A percentile compares a stretch with the other conserved stretches of the same genome.
Conservation (phyloP, 2,329 filamentous ascomycete genomes). For the Drechslerella stenobrocha region DNA sequence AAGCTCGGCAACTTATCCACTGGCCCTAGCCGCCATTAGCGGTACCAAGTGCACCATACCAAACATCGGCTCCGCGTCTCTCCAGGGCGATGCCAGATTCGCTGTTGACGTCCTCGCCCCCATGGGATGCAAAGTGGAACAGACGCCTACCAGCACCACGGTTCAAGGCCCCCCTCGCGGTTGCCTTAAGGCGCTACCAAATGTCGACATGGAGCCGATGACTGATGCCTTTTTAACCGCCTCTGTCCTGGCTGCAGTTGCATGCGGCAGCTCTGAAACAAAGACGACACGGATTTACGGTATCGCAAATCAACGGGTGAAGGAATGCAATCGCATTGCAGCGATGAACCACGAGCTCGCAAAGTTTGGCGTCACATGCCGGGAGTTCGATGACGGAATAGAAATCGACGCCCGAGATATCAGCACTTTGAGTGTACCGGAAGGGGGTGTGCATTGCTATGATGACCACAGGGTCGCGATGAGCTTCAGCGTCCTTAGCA, state of each 20-base stretch:
- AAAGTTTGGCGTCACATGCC: slow-evolving; percentile 86
- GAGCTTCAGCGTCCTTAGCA: slow-evolving; percentile 90
- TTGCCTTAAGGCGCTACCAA: slow-evolving; percentile 71
- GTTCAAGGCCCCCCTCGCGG: slow-evolving; percentile 84
- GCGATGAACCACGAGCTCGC: slow-evolving; percentile 94
- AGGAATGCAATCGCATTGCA: slow-evolving; percentile 94
- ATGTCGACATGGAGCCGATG: slow-evolving; percentile 99
- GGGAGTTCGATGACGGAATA: slow-evolving; percentile 93
- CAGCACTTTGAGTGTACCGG: slow-evolving; percentile 61
- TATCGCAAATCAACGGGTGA: slow-evolving; percentile 96
- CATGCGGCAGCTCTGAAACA: slow-evolving; percentile 66
- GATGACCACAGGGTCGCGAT: slow-evolving; percentile 98
- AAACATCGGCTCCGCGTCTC: slow-evolving; percentile 87
- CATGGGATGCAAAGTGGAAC: slow-evolving; percentile 90
- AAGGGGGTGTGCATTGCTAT: slow-evolving; percentile 81
- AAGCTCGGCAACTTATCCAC: slow-evolving; percentile 93
- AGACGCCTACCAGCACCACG: slow-evolving; percentile 82
- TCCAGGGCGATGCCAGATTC: slow-evolving; percentile 94
- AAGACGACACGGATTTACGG: slow-evolving; percentile 80
- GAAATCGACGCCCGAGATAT: slow-evolving; percentile 65
- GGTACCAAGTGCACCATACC: slow-evolving; percentile 94
- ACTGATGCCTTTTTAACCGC: slow-evolving; percentile 97
- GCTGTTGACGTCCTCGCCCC: slow-evolving; percentile 84
- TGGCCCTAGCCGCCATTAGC: slow-evolving; percentile 91
- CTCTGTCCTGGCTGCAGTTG: slow-evolving; percentile 87